phyloP scores from a whole-genome alignment of 164 flowering plant genomes.

The Chloranthus sessilifolius region DNA sequence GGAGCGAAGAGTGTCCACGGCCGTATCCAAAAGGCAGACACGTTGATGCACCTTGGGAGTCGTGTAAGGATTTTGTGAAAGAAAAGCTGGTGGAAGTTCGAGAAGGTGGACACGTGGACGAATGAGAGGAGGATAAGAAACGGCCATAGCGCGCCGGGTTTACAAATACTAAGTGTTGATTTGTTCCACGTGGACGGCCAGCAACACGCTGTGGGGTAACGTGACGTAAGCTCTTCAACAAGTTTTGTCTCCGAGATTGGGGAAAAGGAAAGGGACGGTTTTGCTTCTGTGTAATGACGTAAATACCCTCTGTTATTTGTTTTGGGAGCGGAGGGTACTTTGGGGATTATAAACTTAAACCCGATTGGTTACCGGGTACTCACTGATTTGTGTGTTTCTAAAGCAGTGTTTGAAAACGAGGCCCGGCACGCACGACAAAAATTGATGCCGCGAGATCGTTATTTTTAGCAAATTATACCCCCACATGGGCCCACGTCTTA shows the following conservation, averaged over 20 bases:
- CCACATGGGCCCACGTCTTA: no score
- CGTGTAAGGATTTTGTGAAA: slow-evolving; percentile 10
- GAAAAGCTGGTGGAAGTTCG: slow-evolving; percentile 18
- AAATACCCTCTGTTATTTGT: no score
- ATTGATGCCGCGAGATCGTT: no score
- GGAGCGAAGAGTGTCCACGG: slow-evolving; percentile 11
- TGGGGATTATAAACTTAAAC: no score
- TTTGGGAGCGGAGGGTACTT: no score
- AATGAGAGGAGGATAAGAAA: slow-evolving; percentile 10
- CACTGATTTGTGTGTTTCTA: no score
- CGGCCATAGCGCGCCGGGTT: slow-evolving; percentile 3
- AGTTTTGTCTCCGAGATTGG: slow-evolving; percentile 22
- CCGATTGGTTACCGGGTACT: no score
- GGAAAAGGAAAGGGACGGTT: slow-evolving; percentile 5
- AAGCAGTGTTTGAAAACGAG: no score
- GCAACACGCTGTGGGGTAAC: slow-evolving; percentile 20
- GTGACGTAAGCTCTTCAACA: no score
- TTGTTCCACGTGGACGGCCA: slow-evolving; percentile 25
- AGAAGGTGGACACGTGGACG: slow-evolving; percentile 30
- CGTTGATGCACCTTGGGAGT: slow-evolving; percentile 23
- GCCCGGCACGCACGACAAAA: no score
- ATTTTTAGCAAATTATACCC: no score
- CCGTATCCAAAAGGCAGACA: slow-evolving; percentile 2
- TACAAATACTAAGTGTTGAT: slow-evolving; percentile 8
- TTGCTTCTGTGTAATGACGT: no score